Evolutionary conservation across 176 grass and related monocot species (phyloP), one percentile per base, ranked within the genome.

Genomic region (Aechmea fasciata): DNA sequence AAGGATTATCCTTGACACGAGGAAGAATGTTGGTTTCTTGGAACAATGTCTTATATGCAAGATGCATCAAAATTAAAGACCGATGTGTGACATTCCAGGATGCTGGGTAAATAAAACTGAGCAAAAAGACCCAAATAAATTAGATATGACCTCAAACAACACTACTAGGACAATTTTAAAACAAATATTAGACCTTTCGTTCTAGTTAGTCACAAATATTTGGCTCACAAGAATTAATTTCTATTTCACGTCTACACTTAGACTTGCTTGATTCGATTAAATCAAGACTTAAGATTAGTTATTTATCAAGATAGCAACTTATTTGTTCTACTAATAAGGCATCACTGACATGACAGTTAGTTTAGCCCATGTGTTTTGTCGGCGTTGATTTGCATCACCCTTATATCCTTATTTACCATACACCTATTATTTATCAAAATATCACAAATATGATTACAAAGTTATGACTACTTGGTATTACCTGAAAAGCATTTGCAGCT

Each of bases 401-500:
- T 17, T 9, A 20, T 9, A 75, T 51, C 22, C 29, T 50, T 47
- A 81, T 48, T 69, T 68, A n/a, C 2, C 3, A 79, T 11, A 51
- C 25, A 12, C 69, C 63, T 12, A 77, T 61, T 71, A 63, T 17
- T 28, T 48, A 52, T 12, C 14, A 78, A 15, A 33, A 47, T 25
- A 18, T 61, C 20, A 55, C 11, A 12, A 54, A 67, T 52, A 50
- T 3, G 48, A 47, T 11, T 41, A 71, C 2, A 29, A 24, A 81
- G 10, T 28, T 73, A 15, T 68, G 11, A 76, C 13, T 49, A 52
- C 52, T 55, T n/a, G 70, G 63, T 3, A 75, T 77, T 80, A 97
- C 94, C 86, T 97, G 75, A 51, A 92, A 77, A 18, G 76, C 71
- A 63, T 81, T 87, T 61, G 80, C 80, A 47, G 82, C 48, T 63